phyloP scores from a whole-genome alignment of 2,329 filamentous ascomycete species.

The Ceratocystis destructans region DNA sequence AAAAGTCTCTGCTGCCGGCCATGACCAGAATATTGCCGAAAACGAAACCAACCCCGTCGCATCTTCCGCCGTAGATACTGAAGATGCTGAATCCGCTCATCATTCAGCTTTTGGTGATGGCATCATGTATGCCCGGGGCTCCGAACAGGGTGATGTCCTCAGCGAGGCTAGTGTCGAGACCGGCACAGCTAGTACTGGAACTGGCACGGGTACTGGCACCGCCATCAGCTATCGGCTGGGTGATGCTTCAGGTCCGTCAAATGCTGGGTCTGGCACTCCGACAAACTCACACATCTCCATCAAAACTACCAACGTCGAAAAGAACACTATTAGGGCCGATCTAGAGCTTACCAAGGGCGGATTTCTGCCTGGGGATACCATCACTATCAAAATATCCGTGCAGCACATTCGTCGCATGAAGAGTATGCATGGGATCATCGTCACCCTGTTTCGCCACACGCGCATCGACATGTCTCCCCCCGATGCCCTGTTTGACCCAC shows the following conservation, averaged over 20 bases:
- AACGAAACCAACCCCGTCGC: conserved; percentile 19
- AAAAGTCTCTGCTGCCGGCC: neutral
- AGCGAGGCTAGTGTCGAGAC: conserved; percentile 63
- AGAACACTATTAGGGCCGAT: conserved; percentile 73
- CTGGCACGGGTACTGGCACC: conserved; percentile 16
- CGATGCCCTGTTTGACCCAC: conserved; percentile 35
- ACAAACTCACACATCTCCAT: conserved; percentile 12
- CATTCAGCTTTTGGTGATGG: conserved; percentile 32
- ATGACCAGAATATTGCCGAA: neutral
- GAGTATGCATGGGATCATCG: conserved; percentile 82
- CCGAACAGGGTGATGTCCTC: conserved; percentile 36
- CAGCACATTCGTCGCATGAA: conserved; percentile 81
- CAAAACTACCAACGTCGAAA: conserved; percentile 31
- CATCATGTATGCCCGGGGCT: conserved; percentile 24
- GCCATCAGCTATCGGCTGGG: conserved; percentile 10
- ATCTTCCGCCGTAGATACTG: conserved; percentile 25
- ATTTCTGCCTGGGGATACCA: conserved; percentile 69
- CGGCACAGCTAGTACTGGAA: conserved; percentile 25
- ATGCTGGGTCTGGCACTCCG: conserved; percentile 13
- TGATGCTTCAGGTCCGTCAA: neutral
- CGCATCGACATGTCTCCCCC: conserved; percentile 66
- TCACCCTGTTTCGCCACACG: conserved; percentile 82
- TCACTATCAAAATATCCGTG: conserved; percentile 68
- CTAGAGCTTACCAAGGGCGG: conserved; percentile 72
- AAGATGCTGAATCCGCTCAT: conserved; percentile 24